These are phyloP conservation scores for Phanerodontia chrysosporium DNA, from an alignment of 768 basidiomycete species.

Conservation along the genomic window DNA sequence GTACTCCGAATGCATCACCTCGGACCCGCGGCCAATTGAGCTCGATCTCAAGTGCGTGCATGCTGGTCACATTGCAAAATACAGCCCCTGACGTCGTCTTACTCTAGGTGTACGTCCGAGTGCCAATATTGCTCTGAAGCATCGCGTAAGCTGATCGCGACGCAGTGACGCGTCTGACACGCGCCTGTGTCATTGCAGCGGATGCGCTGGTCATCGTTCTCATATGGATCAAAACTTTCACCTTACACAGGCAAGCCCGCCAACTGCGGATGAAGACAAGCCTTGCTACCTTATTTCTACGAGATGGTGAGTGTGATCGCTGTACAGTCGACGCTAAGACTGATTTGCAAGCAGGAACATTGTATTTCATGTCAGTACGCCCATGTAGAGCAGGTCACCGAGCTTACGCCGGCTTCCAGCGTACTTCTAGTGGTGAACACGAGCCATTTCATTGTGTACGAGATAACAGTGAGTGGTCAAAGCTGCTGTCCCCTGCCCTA, in stretches of 20 bases:
- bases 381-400: too few species aligned
- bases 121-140: too few species aligned
- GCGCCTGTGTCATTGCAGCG: not conserved
- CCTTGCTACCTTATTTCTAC: not conserved
- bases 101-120: too few species aligned
- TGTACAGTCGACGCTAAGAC: not conserved
- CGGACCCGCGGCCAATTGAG: not conserved
- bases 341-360: not conserved
- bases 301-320: not conserved
- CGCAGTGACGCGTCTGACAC: not conserved
- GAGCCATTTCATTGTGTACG: not conserved
- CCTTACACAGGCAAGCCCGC: not conserved
- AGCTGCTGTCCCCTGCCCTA: too few species aligned
- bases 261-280: not conserved
- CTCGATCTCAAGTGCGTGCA: not conserved
- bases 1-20: not conserved
- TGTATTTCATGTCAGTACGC: constrained; percentile 4
- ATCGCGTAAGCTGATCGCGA: too few species aligned
- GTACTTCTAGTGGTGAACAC: not conserved
- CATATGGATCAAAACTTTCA: constrained; percentile 7
- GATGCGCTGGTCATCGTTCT: not conserved
- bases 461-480: not conserved
- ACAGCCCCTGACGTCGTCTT: too few species aligned
- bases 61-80: too few species aligned
- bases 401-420: too few species aligned